Evolutionary conservation across 257 asterid genomes (phyloP), one percentile per base, ranked within the genome.

Genomic region (Fraxinus anomala): DNA sequence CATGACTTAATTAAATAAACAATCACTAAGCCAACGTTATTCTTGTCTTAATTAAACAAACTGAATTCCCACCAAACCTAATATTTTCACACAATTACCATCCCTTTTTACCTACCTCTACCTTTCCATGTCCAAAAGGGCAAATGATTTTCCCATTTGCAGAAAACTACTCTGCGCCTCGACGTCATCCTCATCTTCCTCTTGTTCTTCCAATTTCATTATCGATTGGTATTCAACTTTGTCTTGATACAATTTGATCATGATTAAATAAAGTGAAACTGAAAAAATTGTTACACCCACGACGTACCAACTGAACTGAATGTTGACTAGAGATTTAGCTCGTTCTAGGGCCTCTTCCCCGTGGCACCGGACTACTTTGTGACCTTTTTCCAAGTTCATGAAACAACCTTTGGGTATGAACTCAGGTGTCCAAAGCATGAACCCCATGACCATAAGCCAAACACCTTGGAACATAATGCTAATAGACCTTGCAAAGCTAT

Each of bases 391-490:
- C 12, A 82, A 54, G 54, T 80, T 84, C 6, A 80, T 26, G 74
- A 76, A 84, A 59, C 78, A 84, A 9, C 84, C 86, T 54, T 84
- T 84, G 49, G 88, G 79, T 19, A 79, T 59, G 2, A 79, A 78
- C 21, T 72, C 42, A 4, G 88, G 82, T 0, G 86, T 86, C 90
- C 90, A 86, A 21, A 86, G 86, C 90, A 86, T 84, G 47, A 86
- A 17, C 2, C 90, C 90, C 83, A 86, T 86, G 23, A 80, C 86
- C 77, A 86, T 80, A 16, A 86, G 78, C 90, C 90, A 86, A 73
- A 86, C 75, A 59, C 90, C 90, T 86, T 86, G 90, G 68, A 86
- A 80, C 70, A 82, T 34, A 68, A 86, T 80, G 28, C 90, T 84
- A 1, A 75, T 12, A 36, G 90, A 86, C 76, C 88, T 82, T 47